Percentiles rank a stretch among this genome's conserved stretches.
Evolutionary conservation across 371 early-diverging fungal species (phyloP).

Genomic region (Mucor velutinosus): DNA sequence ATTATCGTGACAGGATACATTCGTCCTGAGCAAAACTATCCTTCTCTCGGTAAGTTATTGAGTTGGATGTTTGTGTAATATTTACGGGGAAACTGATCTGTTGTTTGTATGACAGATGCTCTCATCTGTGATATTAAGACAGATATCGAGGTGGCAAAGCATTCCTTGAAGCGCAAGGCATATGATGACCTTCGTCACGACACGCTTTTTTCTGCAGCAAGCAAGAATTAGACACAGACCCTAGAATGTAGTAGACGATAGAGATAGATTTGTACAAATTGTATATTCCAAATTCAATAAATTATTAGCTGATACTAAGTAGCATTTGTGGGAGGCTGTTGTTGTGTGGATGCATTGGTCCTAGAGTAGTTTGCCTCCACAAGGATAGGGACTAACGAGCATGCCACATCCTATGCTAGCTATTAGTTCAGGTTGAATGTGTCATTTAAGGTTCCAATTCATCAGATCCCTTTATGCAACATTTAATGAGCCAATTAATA

Average conservation of each 20-base stretch:
- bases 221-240: not conserved
- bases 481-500: not conserved
- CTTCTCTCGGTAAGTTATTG: slow-evolving; percentile 66
- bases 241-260: not conserved
- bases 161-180: slow-evolving; percentile 61
- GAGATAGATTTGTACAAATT: not conserved
- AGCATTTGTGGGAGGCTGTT: not conserved
- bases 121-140: slow-evolving; percentile 83
- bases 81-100: not conserved
- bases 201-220: slow-evolving; percentile 6
- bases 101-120: slow-evolving; percentile 2
- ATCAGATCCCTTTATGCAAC: not conserved
- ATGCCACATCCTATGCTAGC: no score
- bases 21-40: slow-evolving; percentile 90
- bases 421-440: not conserved
- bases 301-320: not conserved
- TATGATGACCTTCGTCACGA: slow-evolving; percentile 38
- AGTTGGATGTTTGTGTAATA: not conserved
- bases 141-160: slow-evolving; percentile 84
- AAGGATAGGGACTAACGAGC: no score
- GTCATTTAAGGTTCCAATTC: not conserved
- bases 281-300: not conserved
- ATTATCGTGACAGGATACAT: slow-evolving; percentile 91
- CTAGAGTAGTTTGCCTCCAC: no score
- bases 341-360: not conserved